Conservation (phyloP, 768 basidiomycete genomes). For the Agrocybe pediades region DNA sequence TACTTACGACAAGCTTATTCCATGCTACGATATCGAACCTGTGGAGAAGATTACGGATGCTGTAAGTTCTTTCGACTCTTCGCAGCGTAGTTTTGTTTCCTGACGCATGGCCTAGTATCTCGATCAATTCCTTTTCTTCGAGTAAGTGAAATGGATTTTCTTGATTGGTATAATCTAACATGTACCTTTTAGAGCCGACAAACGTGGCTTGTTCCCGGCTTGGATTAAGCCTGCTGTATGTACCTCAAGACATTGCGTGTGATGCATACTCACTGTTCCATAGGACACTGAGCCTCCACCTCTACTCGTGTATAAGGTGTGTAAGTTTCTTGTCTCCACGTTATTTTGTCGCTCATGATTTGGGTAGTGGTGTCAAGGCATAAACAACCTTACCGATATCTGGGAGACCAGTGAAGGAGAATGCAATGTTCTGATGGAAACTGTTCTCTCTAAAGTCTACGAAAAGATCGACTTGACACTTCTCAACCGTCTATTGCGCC, state of each 20-base stretch:
- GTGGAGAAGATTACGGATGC: slow-evolving; percentile 99
- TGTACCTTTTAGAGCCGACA: slow-evolving; percentile 67
- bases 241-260: background rate
- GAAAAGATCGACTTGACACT: slow-evolving; percentile 98
- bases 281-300: slow-evolving; percentile 95
- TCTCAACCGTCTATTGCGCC: slow-evolving; percentile 91
- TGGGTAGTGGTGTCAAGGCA: slow-evolving; percentile 92
- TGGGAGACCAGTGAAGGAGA: slow-evolving; percentile 99
- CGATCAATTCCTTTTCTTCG: slow-evolving; percentile 98
- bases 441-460: slow-evolving; percentile 95
- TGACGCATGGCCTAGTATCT: slow-evolving; percentile 60
- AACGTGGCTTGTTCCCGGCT: slow-evolving; percentile 95
- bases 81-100: background rate
- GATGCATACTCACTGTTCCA: slow-evolving; percentile 4
- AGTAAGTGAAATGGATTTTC: slow-evolving; percentile 41
- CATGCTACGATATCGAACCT: slow-evolving; percentile 98
- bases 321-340: background rate
- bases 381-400: slow-evolving; percentile 97
- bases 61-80: slow-evolving; percentile 40
- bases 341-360: background rate
- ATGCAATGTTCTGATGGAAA: slow-evolving; percentile 99
- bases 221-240: slow-evolving; percentile 95
- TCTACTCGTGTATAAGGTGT: slow-evolving; percentile 88
- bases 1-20: slow-evolving; percentile 97
- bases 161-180: background rate